Evolutionary conservation across 2,329 filamentous ascomycete genomes (phyloP).

Genomic region (Trichoderma atrobrunneum): DNA sequence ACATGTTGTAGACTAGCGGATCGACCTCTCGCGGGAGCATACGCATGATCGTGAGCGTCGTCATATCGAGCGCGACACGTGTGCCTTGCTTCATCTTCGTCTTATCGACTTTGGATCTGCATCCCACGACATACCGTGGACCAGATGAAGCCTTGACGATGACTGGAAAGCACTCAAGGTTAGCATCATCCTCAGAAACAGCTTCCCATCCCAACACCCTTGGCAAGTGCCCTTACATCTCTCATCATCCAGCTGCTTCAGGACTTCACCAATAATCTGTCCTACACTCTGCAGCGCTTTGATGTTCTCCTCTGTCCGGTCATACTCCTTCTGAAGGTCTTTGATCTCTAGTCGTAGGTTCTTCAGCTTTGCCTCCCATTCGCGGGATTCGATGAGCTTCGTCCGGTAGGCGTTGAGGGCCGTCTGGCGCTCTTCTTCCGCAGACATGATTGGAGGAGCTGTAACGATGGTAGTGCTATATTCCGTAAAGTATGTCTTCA

Average conservation of each 20-base stretch:
- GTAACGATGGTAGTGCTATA: background rate
- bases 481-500: background rate
- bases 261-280: constrained; percentile 97
- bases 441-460: constrained; percentile 41
- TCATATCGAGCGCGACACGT: constrained; percentile 97
- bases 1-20: constrained; percentile 99
- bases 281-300: constrained; percentile 98
- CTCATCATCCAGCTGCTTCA: constrained; percentile 98
- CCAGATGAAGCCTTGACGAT: constrained; percentile 98
- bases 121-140: constrained; percentile 95
- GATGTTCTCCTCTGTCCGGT: constrained; percentile 98
- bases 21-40: constrained; percentile 99
- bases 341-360: constrained; percentile 92
- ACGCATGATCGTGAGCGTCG: constrained; percentile 98
- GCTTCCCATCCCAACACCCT: background rate
- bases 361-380: constrained; percentile 99
- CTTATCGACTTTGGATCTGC: constrained; percentile 97
- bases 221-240: constrained; percentile 63
- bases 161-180: constrained; percentile 52
- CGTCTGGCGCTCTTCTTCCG: constrained; percentile 61
- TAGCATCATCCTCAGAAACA: constrained; percentile 4
- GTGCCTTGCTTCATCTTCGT: constrained; percentile 96
- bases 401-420: constrained; percentile 75
- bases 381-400: constrained; percentile 88
- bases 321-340: constrained; percentile 88